These are phyloP conservation scores for Allium sativum DNA, from an alignment of 106 monocot genomes.

Conservation along the genomic window DNA sequence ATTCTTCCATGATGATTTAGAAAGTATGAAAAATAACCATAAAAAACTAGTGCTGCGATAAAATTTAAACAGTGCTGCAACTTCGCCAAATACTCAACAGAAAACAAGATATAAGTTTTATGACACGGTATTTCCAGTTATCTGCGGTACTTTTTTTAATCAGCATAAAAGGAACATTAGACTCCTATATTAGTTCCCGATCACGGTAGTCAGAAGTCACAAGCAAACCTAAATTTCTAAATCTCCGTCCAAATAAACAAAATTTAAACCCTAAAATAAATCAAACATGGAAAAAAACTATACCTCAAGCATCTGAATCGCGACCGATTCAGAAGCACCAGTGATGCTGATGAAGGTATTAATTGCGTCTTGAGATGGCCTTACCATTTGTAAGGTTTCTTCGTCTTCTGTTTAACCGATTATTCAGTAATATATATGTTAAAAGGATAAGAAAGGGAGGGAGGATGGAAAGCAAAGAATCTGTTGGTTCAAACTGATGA, in stretches of 20 bases:
- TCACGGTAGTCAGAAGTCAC: not conserved
- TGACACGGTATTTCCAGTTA: not conserved
- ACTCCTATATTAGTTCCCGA: too few relatives aligned
- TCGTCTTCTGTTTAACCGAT: too few relatives aligned
- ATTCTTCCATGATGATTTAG: too few relatives aligned
- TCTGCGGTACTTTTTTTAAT: not conserved
- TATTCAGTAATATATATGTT: too few relatives aligned
- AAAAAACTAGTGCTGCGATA: too few relatives aligned
- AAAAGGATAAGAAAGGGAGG: too few relatives aligned
- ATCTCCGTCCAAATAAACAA: not conserved
- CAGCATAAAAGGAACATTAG: not conserved
- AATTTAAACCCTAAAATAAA: not conserved
- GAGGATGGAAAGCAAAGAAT: too few relatives aligned
- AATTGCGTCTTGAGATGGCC: constrained; percentile 51
- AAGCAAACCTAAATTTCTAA: not conserved
- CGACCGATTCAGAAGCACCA: constrained; percentile 39
- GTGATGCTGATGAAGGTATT: constrained; percentile 61
- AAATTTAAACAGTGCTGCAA: not conserved
- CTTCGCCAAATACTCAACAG: not conserved
- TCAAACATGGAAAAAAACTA: not conserved
- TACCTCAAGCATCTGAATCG: constrained; percentile 53
- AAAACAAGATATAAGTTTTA: not conserved
- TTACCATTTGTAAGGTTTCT: constrained; percentile 24
- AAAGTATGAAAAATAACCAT: too few relatives aligned
- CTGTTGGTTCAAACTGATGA: too few relatives aligned